phyloP scores from a whole-genome alignment of 2,329 filamentous ascomycete species.

The Colletotrichum somersetense region DNA sequence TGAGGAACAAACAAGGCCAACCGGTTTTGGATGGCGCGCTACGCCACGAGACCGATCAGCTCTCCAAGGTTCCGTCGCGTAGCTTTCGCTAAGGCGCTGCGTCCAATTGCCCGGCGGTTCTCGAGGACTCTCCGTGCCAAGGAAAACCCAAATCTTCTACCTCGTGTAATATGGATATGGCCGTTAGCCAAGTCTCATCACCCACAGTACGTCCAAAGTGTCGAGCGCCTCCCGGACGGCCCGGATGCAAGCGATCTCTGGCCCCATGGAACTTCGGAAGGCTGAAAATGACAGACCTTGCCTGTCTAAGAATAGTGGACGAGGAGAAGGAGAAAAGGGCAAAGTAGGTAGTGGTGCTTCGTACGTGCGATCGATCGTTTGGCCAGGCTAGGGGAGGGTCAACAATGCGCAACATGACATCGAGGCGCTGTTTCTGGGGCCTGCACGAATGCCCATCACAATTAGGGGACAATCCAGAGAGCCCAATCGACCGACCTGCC shows the following conservation, averaged over 20 bases:
- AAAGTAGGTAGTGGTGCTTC: background rate
- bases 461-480: background rate
- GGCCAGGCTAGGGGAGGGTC: background rate
- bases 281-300: background rate
- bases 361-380: background rate
- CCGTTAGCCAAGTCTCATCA: conserved; percentile 18
- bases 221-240: conserved; percentile 32
- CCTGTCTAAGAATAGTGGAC: conserved; percentile 25
- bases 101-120: conserved; percentile 26
- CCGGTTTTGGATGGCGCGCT: background rate
- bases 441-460: conserved; percentile 22
- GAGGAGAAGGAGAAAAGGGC: background rate
- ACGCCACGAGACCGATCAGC: conserved; percentile 11
- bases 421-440: background rate
- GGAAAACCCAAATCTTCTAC: background rate
- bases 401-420: background rate
- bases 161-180: background rate
- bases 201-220: conserved; percentile 18
- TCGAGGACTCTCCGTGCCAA: background rate
- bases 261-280: background rate
- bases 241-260: conserved; percentile 11
- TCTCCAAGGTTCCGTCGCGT: conserved; percentile 33
- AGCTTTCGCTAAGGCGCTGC: background rate
- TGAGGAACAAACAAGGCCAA: background rate
- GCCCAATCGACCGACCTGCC: background rate